Evolutionary conservation across 192 early-diverging fungal genomes (phyloP), one percentile per base, ranked within the genome.

Genomic region (Chytriomyces sp.): DNA sequence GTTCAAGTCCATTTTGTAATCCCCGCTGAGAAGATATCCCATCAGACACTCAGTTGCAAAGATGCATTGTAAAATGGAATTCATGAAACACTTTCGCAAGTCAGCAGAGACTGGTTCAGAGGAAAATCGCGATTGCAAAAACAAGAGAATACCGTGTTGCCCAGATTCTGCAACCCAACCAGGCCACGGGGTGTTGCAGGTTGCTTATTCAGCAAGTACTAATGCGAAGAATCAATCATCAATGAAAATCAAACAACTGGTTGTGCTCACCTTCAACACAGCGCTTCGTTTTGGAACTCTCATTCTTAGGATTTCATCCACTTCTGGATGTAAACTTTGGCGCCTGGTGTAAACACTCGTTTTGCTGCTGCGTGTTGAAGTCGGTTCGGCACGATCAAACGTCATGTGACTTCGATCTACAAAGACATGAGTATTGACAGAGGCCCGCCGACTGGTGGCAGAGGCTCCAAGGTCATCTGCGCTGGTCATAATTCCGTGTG

Each of bases 61-160:
- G 53, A 87, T 61, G 68, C 88, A 89, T 69, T 89, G 88, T 18
- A 89, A 69, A 16, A 84, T 79, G 16, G 86, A 86, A 77, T 89
- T 89, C 88, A 89, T 89, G 62, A 82, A 89, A 67, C 88, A 89
- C 82, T 87, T 18, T 60, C 11, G 79, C 57, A n/a, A 82, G 35
- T 72, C 81, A 23, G 7, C 26, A 35, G 75, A 7, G 18, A 18
- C 13, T 43, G n/a, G 20, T 61, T 75, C 23, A 16, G 18, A 26
- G 11, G 11, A 49, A 20, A 1, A 23, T 35, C 18, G 48, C 18
- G 13, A 53, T 61, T 18, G 9, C 57, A 5, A 13, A 20, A 72
- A 23, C 47, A 45, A 65, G 11, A 72, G 28, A 35, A 69, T 80
- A 87, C 86, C 28, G 87, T 87, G 61, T 89, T 89, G 9, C 86